phyloP scores from a whole-genome alignment of 1,139 yeast species.

The Candida albicans region DNA sequence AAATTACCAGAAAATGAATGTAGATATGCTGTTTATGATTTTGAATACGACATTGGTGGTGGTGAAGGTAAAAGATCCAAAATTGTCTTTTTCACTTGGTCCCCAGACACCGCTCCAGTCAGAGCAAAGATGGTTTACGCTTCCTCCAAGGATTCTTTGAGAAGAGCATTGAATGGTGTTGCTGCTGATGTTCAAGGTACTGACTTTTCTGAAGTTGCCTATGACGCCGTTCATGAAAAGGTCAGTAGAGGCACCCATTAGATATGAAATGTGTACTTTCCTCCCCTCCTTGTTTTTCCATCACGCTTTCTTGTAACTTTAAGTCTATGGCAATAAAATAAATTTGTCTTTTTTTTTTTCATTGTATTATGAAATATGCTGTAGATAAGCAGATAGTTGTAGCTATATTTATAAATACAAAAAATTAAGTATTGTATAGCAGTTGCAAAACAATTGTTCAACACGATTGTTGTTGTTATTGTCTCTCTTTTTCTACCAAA shows the following conservation, averaged over 20 bases:
- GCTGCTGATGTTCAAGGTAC: constrained; percentile 96
- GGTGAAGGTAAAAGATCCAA: constrained; percentile 97
- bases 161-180: constrained; percentile 95
- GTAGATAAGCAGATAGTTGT: no score
- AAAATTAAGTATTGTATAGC: no score
- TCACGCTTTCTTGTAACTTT: neutral
- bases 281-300: neutral
- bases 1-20: constrained; percentile 95
- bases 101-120: constrained; percentile 96
- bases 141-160: constrained; percentile 93
- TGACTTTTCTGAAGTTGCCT: constrained; percentile 94
- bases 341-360: no score
- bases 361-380: no score
- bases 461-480: no score
- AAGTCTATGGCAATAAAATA: neutral
- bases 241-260: constrained; percentile 52
- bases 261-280: neutral
- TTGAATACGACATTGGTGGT: constrained; percentile 84
- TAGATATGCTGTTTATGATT: constrained; percentile 94
- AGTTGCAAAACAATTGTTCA: no score
- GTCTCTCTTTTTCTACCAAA: no score
- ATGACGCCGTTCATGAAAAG: constrained; percentile 86
- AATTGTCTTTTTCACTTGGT: constrained; percentile 93
- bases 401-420: no score
- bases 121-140: constrained; percentile 98